Conservation (phyloP, 2,329 filamentous ascomycete species). For the Xylaria hypoxylon region DNA sequence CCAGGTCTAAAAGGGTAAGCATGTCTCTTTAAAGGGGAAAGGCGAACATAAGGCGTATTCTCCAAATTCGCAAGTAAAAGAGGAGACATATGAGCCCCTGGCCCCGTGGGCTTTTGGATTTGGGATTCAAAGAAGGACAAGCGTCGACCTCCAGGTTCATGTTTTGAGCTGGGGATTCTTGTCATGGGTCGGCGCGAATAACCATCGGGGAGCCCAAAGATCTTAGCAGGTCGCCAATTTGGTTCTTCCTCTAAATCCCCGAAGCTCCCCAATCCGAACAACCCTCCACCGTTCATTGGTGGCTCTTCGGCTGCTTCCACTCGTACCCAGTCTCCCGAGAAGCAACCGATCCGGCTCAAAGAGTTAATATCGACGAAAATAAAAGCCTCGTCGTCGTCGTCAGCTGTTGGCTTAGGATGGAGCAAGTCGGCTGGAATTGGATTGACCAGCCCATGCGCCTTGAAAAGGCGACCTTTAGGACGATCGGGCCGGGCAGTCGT, state of each 20-base stretch:
- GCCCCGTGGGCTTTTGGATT: slow-evolving; percentile 68
- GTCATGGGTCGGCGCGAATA: slow-evolving; percentile 71
- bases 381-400: slow-evolving; percentile 88
- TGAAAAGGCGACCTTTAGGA: slow-evolving; percentile 83
- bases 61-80: slow-evolving; percentile 88
- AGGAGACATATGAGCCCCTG: slow-evolving; percentile 81
- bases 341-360: slow-evolving; percentile 90
- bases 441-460: slow-evolving; percentile 79
- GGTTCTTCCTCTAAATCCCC: slow-evolving; percentile 70
- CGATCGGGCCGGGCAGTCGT: slow-evolving; percentile 81
- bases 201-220: slow-evolving; percentile 88
- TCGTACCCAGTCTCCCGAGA: slow-evolving; percentile 96
- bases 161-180: slow-evolving; percentile 67
- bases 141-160: slow-evolving; percentile 60
- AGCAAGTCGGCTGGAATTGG: slow-evolving; percentile 81
- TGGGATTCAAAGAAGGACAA: slow-evolving; percentile 77
- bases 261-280: slow-evolving; percentile 76
- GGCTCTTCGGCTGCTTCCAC: slow-evolving; percentile 83
- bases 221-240: slow-evolving; percentile 84
- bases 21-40: slow-evolving; percentile 74
- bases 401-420: slow-evolving; percentile 80
- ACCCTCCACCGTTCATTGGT: slow-evolving; percentile 72
- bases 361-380: slow-evolving; percentile 91
- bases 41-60: slow-evolving; percentile 79
- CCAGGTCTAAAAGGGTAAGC: slow-evolving; percentile 63